Conservation (phyloP, 2,329 filamentous ascomycete species). For the Fusarium tjaetaba region DNA sequence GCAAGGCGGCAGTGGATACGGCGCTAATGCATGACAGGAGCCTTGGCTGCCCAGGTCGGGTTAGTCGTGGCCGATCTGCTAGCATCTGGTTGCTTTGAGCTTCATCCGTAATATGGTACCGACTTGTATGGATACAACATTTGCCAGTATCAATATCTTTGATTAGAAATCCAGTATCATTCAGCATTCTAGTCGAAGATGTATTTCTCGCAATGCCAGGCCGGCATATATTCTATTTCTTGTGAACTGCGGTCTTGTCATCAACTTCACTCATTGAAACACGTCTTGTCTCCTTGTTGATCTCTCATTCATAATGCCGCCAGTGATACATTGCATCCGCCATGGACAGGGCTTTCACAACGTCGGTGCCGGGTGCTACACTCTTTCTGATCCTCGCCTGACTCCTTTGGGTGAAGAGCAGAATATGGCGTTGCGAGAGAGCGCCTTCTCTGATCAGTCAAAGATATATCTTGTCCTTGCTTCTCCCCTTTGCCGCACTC, state of each 20-base stretch:
- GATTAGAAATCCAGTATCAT: background rate
- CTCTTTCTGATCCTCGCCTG: background rate
- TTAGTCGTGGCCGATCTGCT: fast-evolving
- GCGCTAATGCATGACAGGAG: background rate
- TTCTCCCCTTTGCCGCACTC: background rate
- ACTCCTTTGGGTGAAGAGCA: background rate
- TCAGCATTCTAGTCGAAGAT: background rate
- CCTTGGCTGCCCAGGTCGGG: background rate
- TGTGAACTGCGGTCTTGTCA: background rate
- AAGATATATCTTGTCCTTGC: background rate
- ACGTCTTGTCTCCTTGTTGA: fast-evolving
- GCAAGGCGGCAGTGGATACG: background rate
- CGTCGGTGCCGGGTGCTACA: background rate
- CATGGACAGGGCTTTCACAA: background rate
- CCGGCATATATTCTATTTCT: background rate
- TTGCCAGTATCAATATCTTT: background rate
- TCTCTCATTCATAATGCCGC: background rate
- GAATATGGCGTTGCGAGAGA: background rate
- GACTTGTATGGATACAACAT: background rate
- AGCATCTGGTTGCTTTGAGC: background rate
- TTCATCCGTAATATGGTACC: background rate
- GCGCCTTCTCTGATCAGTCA: background rate
- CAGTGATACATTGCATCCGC: background rate
- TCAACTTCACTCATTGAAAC: background rate
- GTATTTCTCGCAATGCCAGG: background rate